A percentile compares a stretch with the other conserved stretches of the same genome.
phyloP scores from a whole-genome alignment of 139 green algal genomes.

The Picocystis salinarum region DNA sequence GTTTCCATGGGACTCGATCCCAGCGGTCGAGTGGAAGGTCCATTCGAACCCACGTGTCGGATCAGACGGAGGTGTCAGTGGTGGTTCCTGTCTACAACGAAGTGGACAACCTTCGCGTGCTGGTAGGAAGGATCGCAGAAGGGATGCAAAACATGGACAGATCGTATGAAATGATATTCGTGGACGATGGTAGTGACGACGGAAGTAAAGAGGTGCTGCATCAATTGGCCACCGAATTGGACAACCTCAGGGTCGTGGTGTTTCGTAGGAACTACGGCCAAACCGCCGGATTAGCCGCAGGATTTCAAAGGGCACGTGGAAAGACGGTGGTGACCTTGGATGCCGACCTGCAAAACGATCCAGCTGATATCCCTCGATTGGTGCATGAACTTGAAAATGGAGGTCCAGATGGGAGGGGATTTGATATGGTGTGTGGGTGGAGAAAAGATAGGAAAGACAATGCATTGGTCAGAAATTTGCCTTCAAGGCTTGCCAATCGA shows the following conservation, averaged over 20 bases:
- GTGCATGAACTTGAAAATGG: conserved; percentile 14
- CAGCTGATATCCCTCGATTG: conserved; percentile 17
- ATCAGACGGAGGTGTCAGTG: conserved; percentile 17
- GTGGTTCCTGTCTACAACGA: conserved; percentile 23
- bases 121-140: conserved; percentile 14
- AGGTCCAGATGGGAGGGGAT: conserved; percentile 4
- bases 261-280: conserved; percentile 21
- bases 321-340: conserved; percentile 21
- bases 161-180: conserved; percentile 21
- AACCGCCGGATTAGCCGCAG: conserved; percentile 18
- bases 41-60: no score
- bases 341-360: conserved; percentile 20
- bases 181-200: conserved; percentile 18
- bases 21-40: no score
- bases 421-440: conserved; percentile 24
- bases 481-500: conserved; percentile 13
- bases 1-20: no score
- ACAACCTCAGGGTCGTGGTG: conserved; percentile 11
- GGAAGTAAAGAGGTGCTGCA: conserved; percentile 8
- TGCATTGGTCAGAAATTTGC: conserved; percentile 12
- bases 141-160: conserved; percentile 8
- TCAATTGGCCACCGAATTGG: conserved; percentile 9
- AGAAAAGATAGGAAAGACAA: conserved; percentile 15
- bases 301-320: conserved; percentile 10
- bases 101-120: conserved; percentile 12